Conservation (phyloP, 441 rosid genomes). For the Erysimum pusillum region DNA sequence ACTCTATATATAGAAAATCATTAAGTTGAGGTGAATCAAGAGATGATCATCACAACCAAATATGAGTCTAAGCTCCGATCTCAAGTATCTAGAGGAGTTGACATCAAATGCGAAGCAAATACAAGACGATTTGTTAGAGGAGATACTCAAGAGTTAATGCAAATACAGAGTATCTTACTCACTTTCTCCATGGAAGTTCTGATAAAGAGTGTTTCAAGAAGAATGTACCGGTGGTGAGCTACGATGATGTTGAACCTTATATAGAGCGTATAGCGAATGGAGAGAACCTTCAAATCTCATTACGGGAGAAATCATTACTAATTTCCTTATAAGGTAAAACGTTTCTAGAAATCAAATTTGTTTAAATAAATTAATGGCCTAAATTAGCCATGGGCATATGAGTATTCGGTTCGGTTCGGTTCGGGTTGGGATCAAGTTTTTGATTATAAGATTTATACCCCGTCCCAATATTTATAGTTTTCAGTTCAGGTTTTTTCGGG, state of each 20-base stretch:
- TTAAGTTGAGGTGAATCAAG: too few relatives aligned
- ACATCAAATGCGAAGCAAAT: neutral
- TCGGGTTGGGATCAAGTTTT: too few relatives aligned
- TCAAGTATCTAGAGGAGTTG: conserved; percentile 8
- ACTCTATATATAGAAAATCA: too few relatives aligned
- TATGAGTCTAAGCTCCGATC: neutral
- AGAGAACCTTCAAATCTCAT: neutral
- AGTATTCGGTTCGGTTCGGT: too few relatives aligned
- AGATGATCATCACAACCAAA: neutral
- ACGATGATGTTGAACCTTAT: conserved; percentile 19
- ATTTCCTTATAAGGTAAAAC: neutral
- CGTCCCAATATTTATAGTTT: too few relatives aligned
- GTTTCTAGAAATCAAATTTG: too few relatives aligned
- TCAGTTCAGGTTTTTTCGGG: too few relatives aligned
- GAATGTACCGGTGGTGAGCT: conserved; percentile 20
- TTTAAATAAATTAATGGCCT: too few relatives aligned
- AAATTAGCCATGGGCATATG: too few relatives aligned
- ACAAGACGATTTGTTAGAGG: conserved; percentile 20
- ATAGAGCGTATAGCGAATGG: neutral
- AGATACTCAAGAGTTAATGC: conserved; percentile 28
- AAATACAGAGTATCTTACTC: conserved; percentile 15
- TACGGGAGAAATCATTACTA: neutral
- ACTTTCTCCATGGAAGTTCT: conserved; percentile 27
- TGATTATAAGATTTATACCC: too few relatives aligned
- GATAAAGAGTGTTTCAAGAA: conserved; percentile 19